Conservation (phyloP, 495 filamentous ascomycete species). For the Astrocystis sublimbata region DNA sequence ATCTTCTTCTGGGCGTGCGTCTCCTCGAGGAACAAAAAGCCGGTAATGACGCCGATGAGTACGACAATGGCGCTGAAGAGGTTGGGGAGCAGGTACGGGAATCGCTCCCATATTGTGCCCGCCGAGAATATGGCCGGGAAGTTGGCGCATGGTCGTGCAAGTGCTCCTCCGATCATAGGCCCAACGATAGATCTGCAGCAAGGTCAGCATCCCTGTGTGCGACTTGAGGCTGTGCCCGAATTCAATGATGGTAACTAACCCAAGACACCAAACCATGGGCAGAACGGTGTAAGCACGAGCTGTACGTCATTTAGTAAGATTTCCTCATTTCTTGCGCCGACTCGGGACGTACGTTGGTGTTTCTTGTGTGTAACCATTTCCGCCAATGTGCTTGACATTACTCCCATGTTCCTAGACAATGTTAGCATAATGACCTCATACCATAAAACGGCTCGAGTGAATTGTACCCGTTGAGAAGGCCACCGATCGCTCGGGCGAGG, state of each 20-base stretch:
- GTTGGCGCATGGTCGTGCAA: conserved; percentile 80
- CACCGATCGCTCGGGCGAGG: conserved; percentile 84
- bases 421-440: conserved; percentile 14
- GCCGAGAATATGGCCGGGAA: conserved; percentile 75
- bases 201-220: conserved; percentile 4
- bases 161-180: conserved; percentile 82
- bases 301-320: conserved; percentile 37
- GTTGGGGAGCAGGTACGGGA: conserved; percentile 92
- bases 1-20: conserved; percentile 84
- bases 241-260: conserved; percentile 63
- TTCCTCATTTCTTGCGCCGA: neutral
- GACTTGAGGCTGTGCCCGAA: neutral
- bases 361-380: conserved; percentile 90
- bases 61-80: conserved; percentile 83
- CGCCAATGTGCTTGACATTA: conserved; percentile 91
- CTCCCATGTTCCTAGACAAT: conserved; percentile 73
- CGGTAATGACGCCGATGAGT: conserved; percentile 73
- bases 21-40: conserved; percentile 90
- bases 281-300: conserved; percentile 93
- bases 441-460: conserved; percentile 2
- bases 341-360: conserved; percentile 70
- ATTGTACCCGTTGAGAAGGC: conserved; percentile 85
- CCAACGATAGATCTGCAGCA: conserved; percentile 71
- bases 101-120: conserved; percentile 76
- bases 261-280: conserved; percentile 97